Base-by-base conservation (phyloP, 2,329 filamentous ascomycete species). In the Coniosporium tulheliwenetii region DNA sequence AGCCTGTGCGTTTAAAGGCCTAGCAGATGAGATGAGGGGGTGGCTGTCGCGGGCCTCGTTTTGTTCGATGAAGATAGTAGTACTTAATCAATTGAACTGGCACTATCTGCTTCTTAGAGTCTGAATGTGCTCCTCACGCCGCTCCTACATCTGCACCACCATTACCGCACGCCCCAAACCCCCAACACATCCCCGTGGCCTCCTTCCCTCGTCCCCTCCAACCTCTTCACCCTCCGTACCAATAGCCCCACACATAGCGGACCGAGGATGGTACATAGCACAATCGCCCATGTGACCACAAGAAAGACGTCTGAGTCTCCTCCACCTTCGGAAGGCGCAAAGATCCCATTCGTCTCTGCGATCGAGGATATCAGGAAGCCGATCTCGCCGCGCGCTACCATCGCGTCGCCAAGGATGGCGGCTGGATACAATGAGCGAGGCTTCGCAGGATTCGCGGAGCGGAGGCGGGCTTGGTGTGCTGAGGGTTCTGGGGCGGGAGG, bases 361-460 rank as follows among this genome's bases (percentile, higher is more conserved):
- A 86, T 56, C 0, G 78, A 75, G 1, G 78, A 77, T 45, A 91
- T 84, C 36, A 89, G 56, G 45, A 85, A 85, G 0, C 82, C 81
- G 30, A 89, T 84, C 54, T 91, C 83, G 1, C 83, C 82, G n/a
- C 82, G 68, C 0, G 82, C 75, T 0, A 81, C 72, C 82, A 89
- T 89, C 2, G 74, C 74, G 13, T 71, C 64, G 0, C 77, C 77
- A 0, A 87, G 59, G 2, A 87, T 75, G 0, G 70, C 65, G 0
- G 76, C 69, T 0, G 81, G 80, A 45, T 85, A 79, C 1, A 83
- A 60, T 0, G 79, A 85, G 2, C 69, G 57, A 0, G 76, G 72
- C 38, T 71, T 74, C 19, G 19, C 19, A 7, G 19, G 19, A 26
- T 26, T 26, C 7, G 0, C 60, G 51, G 5, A 44, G 39, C 1